Base-by-base conservation (phyloP, 1,139 yeast genomes). In the Scheffersomyces quercinus region DNA sequence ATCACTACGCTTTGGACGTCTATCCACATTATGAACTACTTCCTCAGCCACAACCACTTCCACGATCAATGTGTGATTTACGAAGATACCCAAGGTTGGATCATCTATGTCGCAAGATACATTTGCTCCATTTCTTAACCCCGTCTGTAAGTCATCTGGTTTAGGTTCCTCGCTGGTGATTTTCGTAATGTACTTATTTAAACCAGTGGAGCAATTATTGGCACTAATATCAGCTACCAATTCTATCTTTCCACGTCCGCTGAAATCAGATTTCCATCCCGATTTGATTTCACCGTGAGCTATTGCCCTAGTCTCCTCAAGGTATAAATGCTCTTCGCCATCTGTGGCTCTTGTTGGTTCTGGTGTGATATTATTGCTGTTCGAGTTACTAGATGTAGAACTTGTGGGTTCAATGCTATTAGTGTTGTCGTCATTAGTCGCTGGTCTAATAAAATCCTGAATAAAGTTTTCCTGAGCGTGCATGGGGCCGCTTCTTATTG, bases 1-100 rank as follows among this genome's bases (percentile, higher is more conserved):
- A 13, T 45, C 49, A 10, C 46, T 43, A 14, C 39, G 34, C 29
- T 47, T 41, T 28, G 47, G 46, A 41, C 46, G 50, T 36, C 40
- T 49, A 43, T 53, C 55, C 37, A 58, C 44, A 37, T 62, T 58
- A 44, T 78, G 84, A 30, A 85, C 64, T 9, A 83, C 59, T 58
- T 93, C 99, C 65, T 93, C 99, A 1, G 96, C 96, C 35, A 93
- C 90, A n/a, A 91, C 88, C 44, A 89, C 79, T 64, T 93, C 99
- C 35, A 91, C 82, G 4, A 89, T 80, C 39, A 93, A 69, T 13
- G 82, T 74, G 60, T 93, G 99, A 38, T 75, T 71, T 1, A 89
- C 91, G 52, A 75, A 77, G 8, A 93, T 73, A 0, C 98, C 98
- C 44, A 85, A 67, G 4, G 81, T 82, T 0, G 95, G 87, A 59